A percentile compares a stretch with the other conserved stretches of the same genome.
phyloP scores from a whole-genome alignment of 2,329 filamentous ascomycete genomes.

The Zarea fungicola region DNA sequence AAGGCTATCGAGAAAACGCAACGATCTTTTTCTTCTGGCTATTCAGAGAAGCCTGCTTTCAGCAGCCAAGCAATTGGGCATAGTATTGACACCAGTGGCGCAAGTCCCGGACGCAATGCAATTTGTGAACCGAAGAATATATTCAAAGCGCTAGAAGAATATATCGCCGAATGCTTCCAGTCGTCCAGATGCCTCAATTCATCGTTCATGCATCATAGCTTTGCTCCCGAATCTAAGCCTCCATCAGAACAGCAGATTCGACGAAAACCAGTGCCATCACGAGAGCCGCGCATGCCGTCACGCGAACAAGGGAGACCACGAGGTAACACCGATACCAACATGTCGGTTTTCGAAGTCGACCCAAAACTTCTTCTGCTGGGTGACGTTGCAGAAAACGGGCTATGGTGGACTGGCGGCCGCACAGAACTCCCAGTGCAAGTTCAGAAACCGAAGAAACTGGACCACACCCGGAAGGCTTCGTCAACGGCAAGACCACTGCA shows the following conservation, averaged over 20 bases:
- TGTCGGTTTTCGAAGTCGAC: conserved; percentile 53
- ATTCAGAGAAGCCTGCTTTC: conserved; percentile 33
- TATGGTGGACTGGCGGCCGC: conserved; percentile 68
- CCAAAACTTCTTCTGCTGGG: conserved; percentile 69
- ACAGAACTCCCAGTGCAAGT: background rate
- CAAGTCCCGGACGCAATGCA: conserved; percentile 15
- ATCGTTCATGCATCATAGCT: conserved; percentile 53
- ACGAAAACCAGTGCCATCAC: conserved; percentile 22
- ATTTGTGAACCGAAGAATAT: conserved; percentile 48
- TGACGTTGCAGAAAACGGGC: conserved; percentile 73
- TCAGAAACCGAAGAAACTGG: conserved; percentile 4
- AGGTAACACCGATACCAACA: conserved; percentile 18
- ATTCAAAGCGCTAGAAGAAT: conserved; percentile 74
- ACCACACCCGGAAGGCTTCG: background rate
- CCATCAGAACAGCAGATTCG: conserved; percentile 16
- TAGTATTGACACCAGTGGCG: background rate
- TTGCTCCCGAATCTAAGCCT: conserved; percentile 7
- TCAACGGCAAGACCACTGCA: conserved; percentile 46
- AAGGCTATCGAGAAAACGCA: background rate
- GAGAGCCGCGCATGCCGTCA: conserved; percentile 34
- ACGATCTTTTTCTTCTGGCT: conserved; percentile 42
- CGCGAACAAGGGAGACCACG: conserved; percentile 11
- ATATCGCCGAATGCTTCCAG: conserved; percentile 63
- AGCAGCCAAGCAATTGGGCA: background rate
- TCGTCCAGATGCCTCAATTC: conserved; percentile 68